A percentile compares a stretch with the other conserved stretches of the same genome.
Evolutionary conservation across 768 basidiomycete species (phyloP).

Genomic region (Postia placenta): DNA sequence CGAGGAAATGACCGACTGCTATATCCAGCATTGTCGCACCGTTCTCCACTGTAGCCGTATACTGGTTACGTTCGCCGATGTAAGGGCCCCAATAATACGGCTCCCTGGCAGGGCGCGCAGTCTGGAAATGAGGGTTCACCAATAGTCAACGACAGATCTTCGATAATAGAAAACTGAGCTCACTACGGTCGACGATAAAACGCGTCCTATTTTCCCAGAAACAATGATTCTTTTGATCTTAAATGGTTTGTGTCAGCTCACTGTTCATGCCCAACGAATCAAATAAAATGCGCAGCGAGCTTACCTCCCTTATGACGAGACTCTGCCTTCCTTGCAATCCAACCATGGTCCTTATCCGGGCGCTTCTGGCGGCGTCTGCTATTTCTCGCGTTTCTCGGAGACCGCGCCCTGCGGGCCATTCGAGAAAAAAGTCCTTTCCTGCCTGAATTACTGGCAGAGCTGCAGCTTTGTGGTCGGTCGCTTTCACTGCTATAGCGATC

Average conservation of each 20-base stretch:
- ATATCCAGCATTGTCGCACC: constrained; percentile 24
- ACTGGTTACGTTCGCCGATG: constrained; percentile 9
- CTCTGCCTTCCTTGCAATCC: constrained; percentile 30
- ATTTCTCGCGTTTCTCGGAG: constrained; percentile 29
- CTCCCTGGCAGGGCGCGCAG: not conserved
- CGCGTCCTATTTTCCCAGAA: constrained; percentile 25
- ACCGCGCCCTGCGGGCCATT: constrained; percentile 33
- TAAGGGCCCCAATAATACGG: not conserved
- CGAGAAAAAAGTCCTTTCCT: constrained; percentile 34
- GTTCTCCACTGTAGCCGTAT: constrained; percentile 8
- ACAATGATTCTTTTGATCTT: constrained; percentile 29
- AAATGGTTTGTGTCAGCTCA: not conserved
- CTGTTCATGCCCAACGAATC: no score
- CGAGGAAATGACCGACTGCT: constrained; percentile 24
- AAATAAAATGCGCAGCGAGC: no score
- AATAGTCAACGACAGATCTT: not conserved
- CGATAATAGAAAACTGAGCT: not conserved
- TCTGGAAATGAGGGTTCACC: not conserved
- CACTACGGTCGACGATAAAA: constrained; percentile 24
- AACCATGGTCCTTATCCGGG: constrained; percentile 28
- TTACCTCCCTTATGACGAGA: constrained; percentile 25
- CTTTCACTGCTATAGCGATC: constrained; percentile 30
- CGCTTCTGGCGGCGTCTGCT: constrained; percentile 24
- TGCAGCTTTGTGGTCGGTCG: constrained; percentile 24
- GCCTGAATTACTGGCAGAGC: constrained; percentile 29